Evolutionary conservation across 306 rosid species (phyloP).

Genomic region (Lathyrus sativus): DNA sequence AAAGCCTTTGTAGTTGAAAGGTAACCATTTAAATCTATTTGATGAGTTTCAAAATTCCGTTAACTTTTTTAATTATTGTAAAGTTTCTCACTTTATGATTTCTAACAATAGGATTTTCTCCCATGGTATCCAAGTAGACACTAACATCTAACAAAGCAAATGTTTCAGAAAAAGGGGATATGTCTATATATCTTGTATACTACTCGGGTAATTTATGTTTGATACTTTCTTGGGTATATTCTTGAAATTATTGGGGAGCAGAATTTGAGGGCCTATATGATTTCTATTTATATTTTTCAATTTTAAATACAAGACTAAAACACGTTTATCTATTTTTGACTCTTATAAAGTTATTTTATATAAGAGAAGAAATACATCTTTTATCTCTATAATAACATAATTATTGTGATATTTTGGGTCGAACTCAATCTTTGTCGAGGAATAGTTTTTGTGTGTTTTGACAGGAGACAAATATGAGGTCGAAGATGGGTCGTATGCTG

Average conservation of each 20-base stretch:
- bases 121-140: slow-evolving; percentile 46
- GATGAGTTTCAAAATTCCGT: slow-evolving; percentile 26
- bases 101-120: slow-evolving; percentile 63
- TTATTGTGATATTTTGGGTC: no score
- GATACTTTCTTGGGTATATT: slow-evolving; percentile 19
- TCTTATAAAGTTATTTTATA: no score
- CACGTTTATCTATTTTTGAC: no score
- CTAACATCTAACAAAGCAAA: slow-evolving; percentile 45
- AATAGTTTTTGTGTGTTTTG: no score
- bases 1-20: slow-evolving; percentile 81
- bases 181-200: slow-evolving; percentile 27
- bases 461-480: no score
- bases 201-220: slow-evolving; percentile 30
- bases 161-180: slow-evolving; percentile 64
- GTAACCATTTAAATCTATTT: slow-evolving; percentile 44
- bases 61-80: slow-evolving; percentile 11
- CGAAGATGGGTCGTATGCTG: no score
- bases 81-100: slow-evolving; percentile 22
- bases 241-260: slow-evolving; percentile 17
- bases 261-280: background rate
- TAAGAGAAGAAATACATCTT: no score
- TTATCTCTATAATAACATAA: no score
- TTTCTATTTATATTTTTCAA: background rate
- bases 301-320: background rate
- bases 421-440: no score